A percentile compares a stretch with the other conserved stretches of the same genome.
Conservation (phyloP, 2,329 filamentous ascomycete genomes). For the Colletotrichum limetticola region DNA sequence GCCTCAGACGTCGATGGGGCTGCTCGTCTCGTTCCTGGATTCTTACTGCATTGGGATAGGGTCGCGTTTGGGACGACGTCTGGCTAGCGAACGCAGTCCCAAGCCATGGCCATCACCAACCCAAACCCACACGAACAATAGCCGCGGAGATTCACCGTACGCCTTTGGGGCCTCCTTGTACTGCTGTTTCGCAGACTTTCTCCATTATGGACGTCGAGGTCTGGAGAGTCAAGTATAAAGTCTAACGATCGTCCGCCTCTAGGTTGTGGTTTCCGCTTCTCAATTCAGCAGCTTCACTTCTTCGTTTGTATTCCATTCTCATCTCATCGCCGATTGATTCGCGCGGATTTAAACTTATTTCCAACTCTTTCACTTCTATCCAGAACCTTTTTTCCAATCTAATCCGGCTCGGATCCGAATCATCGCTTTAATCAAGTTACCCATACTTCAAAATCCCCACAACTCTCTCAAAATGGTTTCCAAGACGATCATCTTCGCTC, state of each 20-base stretch:
- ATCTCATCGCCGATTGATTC: constrained; percentile 31
- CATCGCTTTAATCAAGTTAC: neutral
- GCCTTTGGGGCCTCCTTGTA: neutral
- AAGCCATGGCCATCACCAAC: neutral
- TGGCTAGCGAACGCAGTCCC: neutral
- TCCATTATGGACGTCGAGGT: neutral
- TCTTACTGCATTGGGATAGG: neutral
- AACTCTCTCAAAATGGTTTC: constrained; percentile 33
- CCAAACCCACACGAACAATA: neutral
- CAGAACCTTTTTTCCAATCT: neutral
- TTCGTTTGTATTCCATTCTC: constrained; percentile 2
- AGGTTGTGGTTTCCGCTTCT: no score
- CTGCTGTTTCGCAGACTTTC: neutral
- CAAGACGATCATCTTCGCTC: constrained; percentile 36
- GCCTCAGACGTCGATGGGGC: constrained; percentile 11
- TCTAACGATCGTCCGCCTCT: neutral
- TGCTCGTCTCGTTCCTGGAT: neutral
- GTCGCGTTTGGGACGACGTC: neutral
- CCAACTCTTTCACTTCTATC: neutral
- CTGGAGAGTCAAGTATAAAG: constrained; percentile 18
- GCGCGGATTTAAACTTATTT: neutral
- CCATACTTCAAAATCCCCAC: neutral
- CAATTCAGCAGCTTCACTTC: neutral
- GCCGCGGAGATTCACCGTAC: neutral
- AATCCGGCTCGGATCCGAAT: neutral